These are phyloP conservation scores for Penicillium sp. DNA, from an alignment of 2,329 filamentous ascomycete species.

Conservation along the genomic window DNA sequence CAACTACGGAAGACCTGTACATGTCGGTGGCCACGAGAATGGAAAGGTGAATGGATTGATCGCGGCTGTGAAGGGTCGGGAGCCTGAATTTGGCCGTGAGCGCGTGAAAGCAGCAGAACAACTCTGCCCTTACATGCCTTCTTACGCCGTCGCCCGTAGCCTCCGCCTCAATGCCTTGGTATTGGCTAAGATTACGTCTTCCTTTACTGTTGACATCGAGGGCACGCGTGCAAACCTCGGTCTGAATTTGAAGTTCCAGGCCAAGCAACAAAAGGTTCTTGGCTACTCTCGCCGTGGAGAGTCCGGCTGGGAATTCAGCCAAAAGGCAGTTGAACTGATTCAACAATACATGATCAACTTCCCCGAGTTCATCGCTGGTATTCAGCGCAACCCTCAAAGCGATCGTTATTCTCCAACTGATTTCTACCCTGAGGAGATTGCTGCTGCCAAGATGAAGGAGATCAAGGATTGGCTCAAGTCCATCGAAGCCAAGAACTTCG, in stretches of 20 bases:
- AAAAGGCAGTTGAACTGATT: slow-evolving; percentile 77
- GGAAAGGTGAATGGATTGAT: slow-evolving; percentile 79
- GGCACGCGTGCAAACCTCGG: slow-evolving; percentile 86
- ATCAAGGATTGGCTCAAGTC: slow-evolving; percentile 92
- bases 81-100: slow-evolving; percentile 76
- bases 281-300: slow-evolving; percentile 87
- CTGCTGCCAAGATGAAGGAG: slow-evolving; percentile 83
- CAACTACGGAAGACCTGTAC: slow-evolving; percentile 86
- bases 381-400: slow-evolving; percentile 80
- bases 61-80: slow-evolving; percentile 69
- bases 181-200: slow-evolving; percentile 93
- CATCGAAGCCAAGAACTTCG: slow-evolving; percentile 87
- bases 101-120: slow-evolving; percentile 72
- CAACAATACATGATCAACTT: slow-evolving; percentile 90
- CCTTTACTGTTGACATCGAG: slow-evolving; percentile 81
- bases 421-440: slow-evolving; percentile 75
- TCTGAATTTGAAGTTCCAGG: slow-evolving; percentile 95
- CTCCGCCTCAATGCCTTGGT: slow-evolving; percentile 82
- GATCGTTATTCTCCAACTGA: slow-evolving; percentile 83
- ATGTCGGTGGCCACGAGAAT: slow-evolving; percentile 72
- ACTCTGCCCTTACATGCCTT: slow-evolving; percentile 76
- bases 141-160: slow-evolving; percentile 82
- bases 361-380: slow-evolving; percentile 89
- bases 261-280: slow-evolving; percentile 90
- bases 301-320: slow-evolving; percentile 94